These are phyloP conservation scores for Delonix regia DNA, from an alignment of 306 rosid genomes.

Conservation along the genomic window DNA sequence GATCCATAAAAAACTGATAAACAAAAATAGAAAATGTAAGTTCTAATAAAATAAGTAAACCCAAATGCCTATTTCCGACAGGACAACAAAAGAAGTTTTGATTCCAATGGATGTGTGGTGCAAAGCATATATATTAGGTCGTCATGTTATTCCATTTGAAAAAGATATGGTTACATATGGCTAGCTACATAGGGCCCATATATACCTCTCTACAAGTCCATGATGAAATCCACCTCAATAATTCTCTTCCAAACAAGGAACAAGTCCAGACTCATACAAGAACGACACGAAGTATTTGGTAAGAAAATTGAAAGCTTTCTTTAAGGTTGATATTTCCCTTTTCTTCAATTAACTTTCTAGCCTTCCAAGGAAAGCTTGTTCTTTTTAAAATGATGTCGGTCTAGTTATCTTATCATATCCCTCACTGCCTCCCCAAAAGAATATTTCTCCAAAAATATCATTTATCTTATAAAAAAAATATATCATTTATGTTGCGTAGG, in stretches of 20 bases:
- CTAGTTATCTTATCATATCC: conserved; percentile 2
- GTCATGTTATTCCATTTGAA: conserved; percentile 32
- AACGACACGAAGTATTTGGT: not conserved
- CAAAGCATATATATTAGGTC: not conserved
- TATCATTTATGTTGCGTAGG: not conserved
- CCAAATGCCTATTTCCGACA: conserved; percentile 31
- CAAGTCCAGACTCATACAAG: not conserved
- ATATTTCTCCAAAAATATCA: not conserved
- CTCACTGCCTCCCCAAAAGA: not conserved
- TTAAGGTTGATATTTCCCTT: not conserved
- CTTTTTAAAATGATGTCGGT: not conserved
- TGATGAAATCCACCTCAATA: not conserved
- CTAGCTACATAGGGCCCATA: conserved; percentile 1
- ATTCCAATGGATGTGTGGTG: conserved; percentile 13
- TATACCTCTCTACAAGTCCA: not conserved
- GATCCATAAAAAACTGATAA: not conserved
- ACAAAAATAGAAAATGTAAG: too few species aligned
- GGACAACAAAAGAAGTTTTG: conserved; percentile 37
- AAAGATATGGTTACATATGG: conserved; percentile 38
- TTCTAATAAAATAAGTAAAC: conserved; percentile 36
- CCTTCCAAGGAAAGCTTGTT: conserved; percentile 14
- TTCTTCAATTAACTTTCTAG: not conserved
- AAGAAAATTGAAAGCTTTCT: not conserved
- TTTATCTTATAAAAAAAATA: too few species aligned
- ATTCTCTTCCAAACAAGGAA: not conserved